Percentiles rank a stretch among this genome's conserved stretches.
Evolutionary conservation across 2,329 filamentous ascomycete genomes (phyloP).

Genomic region (Teratosphaeriaceae sp.): DNA sequence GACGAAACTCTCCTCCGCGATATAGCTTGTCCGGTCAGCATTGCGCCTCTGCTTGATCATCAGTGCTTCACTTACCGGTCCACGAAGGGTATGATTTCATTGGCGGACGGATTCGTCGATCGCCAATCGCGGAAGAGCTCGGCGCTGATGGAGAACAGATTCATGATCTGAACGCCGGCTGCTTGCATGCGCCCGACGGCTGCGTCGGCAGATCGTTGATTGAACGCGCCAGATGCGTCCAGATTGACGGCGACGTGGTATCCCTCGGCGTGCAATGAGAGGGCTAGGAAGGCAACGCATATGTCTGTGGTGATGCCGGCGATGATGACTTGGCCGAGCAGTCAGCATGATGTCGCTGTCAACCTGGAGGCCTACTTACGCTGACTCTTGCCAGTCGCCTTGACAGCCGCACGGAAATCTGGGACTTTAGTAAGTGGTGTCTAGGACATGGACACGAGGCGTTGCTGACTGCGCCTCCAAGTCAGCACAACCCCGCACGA

Average conservation of each 20-base stretch:
- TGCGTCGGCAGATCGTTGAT: neutral
- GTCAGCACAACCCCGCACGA: too few species aligned
- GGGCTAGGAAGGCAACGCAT: conserved; percentile 37
- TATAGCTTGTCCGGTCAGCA: neutral
- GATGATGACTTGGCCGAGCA: conserved; percentile 55
- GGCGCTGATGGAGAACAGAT: neutral
- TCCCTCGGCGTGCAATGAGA: neutral
- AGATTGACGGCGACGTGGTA: neutral
- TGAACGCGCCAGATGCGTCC: neutral
- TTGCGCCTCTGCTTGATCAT: neutral
- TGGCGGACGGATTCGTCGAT: neutral
- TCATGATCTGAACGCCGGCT: neutral
- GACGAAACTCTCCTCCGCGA: neutral
- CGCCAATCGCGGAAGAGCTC: neutral
- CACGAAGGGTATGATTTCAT: neutral
- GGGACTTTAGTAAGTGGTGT: too few species aligned
- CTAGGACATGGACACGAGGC: too few species aligned
- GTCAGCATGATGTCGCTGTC: too few species aligned
- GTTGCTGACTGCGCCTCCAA: too few species aligned
- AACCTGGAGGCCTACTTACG: too few species aligned
- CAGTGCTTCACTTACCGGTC: neutral
- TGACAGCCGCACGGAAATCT: conserved; percentile 59
- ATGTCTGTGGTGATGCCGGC: conserved; percentile 70
- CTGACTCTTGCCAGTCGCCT: conserved; percentile 59
- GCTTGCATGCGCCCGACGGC: neutral